Evolutionary conservation across 495 filamentous ascomycete genomes (phyloP).

Genomic region (Rusavskia elegans): DNA sequence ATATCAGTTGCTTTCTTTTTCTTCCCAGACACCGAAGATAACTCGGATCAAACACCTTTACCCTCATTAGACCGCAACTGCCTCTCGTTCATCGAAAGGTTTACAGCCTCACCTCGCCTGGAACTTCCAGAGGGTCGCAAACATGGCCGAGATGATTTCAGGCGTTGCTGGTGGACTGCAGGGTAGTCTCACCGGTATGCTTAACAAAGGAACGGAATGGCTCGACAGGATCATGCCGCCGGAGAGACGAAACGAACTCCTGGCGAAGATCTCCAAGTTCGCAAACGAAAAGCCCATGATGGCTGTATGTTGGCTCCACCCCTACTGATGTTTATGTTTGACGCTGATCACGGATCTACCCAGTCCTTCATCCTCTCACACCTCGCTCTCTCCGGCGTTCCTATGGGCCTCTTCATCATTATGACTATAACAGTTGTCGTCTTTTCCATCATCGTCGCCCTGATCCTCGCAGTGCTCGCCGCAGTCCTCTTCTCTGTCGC

Average conservation of each 20-base stretch:
- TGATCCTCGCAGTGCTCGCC: slow-evolving; percentile 30
- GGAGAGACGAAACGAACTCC: slow-evolving; percentile 14
- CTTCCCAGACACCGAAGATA: too few relatives aligned
- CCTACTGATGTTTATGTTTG: too few relatives aligned
- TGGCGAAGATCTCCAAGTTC: slow-evolving; percentile 15
- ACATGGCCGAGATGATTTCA: slow-evolving; percentile 12
- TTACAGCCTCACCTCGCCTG: too few relatives aligned
- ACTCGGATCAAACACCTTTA: too few relatives aligned
- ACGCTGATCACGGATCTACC: background rate
- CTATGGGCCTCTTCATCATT: slow-evolving; percentile 42
- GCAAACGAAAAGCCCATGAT: slow-evolving; percentile 14
- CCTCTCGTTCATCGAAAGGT: too few relatives aligned
- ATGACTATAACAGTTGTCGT: slow-evolving; percentile 38
- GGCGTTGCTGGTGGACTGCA: slow-evolving; percentile 13
- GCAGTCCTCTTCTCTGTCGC: slow-evolving; percentile 42
- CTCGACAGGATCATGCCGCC: slow-evolving; percentile 15
- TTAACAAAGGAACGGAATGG: slow-evolving; percentile 6
- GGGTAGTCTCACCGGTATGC: slow-evolving; percentile 7
- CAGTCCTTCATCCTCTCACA: slow-evolving; percentile 39
- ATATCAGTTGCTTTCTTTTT: too few relatives aligned
- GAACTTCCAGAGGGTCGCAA: too few relatives aligned
- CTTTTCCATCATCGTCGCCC: slow-evolving; percentile 35
- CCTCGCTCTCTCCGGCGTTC: slow-evolving; percentile 36
- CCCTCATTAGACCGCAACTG: too few relatives aligned
- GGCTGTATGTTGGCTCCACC: slow-evolving; percentile 5